These are phyloP conservation scores for Clavispora vitiphila DNA, from an alignment of 805 yeast genomes.

Conservation along the genomic window DNA sequence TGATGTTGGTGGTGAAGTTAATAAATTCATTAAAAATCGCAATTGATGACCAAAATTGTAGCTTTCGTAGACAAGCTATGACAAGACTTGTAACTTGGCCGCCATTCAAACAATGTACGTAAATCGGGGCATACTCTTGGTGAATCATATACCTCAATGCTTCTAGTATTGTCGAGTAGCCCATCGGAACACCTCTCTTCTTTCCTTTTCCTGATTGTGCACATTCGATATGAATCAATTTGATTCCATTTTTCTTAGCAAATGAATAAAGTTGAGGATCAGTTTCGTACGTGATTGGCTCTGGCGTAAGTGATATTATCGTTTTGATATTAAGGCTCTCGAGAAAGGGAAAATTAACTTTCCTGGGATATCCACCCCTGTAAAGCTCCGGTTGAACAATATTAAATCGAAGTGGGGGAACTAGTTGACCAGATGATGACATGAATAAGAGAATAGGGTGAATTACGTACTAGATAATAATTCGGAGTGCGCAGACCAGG, in stretches of 20 bases:
- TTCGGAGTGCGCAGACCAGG: not conserved
- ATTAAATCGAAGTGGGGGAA: slow-evolving; percentile 78
- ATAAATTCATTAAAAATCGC: slow-evolving; percentile 84
- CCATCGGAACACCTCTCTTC: slow-evolving; percentile 79
- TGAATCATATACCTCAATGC: slow-evolving; percentile 62
- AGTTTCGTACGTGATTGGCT: slow-evolving; percentile 52
- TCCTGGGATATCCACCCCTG: slow-evolving; percentile 85
- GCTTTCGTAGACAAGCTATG: slow-evolving; percentile 78
- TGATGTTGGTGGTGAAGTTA: slow-evolving; percentile 69
- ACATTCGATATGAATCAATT: slow-evolving; percentile 62
- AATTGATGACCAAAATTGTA: slow-evolving; percentile 84
- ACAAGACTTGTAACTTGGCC: slow-evolving; percentile 81
- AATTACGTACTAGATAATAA: not conserved
- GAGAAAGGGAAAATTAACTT: slow-evolving; percentile 64
- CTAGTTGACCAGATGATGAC: slow-evolving; percentile 21
- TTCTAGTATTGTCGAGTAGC: slow-evolving; percentile 52
- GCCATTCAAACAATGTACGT: slow-evolving; percentile 85
- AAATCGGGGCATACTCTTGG: slow-evolving; percentile 60
- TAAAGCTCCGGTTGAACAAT: slow-evolving; percentile 64
- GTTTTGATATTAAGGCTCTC: slow-evolving; percentile 61
- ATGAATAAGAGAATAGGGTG: not conserved
- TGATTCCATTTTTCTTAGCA: slow-evolving; percentile 50
- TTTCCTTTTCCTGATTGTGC: slow-evolving; percentile 69
- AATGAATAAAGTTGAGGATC: slow-evolving; percentile 51
- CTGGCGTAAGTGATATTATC: slow-evolving; percentile 75